Conservation (phyloP, 768 basidiomycete species). For the Phylloporus arenicola region DNA sequence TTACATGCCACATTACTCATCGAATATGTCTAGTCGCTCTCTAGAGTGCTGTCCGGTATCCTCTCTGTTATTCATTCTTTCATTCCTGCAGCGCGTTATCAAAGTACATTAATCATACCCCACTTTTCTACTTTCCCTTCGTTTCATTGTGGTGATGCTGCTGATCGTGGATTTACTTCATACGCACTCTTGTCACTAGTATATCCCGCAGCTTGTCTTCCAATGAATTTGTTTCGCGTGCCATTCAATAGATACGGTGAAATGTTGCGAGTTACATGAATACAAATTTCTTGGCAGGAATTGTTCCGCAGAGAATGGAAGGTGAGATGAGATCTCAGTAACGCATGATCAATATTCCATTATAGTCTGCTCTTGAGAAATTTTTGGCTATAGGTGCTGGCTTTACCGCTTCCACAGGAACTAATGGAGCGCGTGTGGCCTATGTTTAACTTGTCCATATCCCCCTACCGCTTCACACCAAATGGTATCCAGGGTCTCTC, state of each 20-base stretch:
- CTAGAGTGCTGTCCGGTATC: constrained; percentile 3
- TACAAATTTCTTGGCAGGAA: neutral
- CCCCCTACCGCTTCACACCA: too few relatives aligned
- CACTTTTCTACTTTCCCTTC: neutral
- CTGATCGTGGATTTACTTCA: neutral
- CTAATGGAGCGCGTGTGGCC: too few relatives aligned
- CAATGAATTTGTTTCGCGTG: neutral
- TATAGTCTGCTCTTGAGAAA: too few relatives aligned
- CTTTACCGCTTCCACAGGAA: too few relatives aligned
- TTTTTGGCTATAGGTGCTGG: too few relatives aligned
- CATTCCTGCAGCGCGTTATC: neutral
- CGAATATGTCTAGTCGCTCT: constrained; percentile 10
- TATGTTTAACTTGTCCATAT: too few relatives aligned
- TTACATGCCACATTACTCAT: constrained; percentile 1
- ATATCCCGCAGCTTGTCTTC: neutral
- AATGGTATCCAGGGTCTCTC: too few relatives aligned
- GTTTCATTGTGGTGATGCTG: constrained; percentile 1
- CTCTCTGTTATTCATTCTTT: constrained; percentile 16
- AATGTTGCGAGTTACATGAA: neutral
- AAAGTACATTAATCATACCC: constrained; percentile 14
- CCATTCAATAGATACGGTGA: neutral
- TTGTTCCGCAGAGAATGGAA: too few relatives aligned
- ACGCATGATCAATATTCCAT: too few relatives aligned
- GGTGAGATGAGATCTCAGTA: too few relatives aligned
- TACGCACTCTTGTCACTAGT: neutral